Percentiles rank a stretch among this genome's conserved stretches.
Conservation (phyloP, 139 green algal genomes). For the Mesotaenium endlicherianum region DNA sequence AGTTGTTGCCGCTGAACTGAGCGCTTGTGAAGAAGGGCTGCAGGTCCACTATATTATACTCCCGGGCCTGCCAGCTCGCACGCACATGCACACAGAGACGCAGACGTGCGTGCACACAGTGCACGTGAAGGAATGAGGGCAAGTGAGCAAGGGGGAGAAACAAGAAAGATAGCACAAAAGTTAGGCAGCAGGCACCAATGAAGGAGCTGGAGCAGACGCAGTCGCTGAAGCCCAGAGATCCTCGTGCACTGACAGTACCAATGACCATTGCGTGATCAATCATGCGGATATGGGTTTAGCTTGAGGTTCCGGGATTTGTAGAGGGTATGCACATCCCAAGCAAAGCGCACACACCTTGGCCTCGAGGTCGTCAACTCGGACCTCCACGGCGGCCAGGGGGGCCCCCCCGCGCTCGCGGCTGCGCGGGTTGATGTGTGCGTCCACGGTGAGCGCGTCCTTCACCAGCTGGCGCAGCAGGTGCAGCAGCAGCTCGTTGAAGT, state of each 20-base stretch:
- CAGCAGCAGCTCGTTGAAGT: slow-evolving; percentile 66
- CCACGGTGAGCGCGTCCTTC: slow-evolving; percentile 56
- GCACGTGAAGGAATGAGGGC: neutral
- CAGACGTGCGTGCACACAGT: slow-evolving; percentile 12
- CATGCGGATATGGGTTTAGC: neutral
- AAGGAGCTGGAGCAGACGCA: neutral
- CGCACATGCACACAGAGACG: neutral
- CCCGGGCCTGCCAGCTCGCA: slow-evolving; percentile 51
- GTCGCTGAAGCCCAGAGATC: neutral
- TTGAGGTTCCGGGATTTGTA: neutral
- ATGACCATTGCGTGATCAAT: neutral
- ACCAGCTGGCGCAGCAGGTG: slow-evolving; percentile 68
- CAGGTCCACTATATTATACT: slow-evolving; percentile 82
- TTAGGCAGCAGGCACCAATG: neutral
- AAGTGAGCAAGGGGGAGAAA: neutral
- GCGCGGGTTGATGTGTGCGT: slow-evolving; percentile 34
- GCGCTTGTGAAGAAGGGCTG: slow-evolving; percentile 66
- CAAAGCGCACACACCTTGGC: slow-evolving; percentile 57
- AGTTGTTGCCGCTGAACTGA: slow-evolving; percentile 64
- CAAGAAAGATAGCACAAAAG: neutral
- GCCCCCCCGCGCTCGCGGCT: slow-evolving; percentile 22
- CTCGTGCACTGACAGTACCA: neutral
- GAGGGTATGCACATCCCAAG: neutral
- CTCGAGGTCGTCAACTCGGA: slow-evolving; percentile 65
- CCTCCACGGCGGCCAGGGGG: slow-evolving; percentile 32